Evolutionary conservation across 2,329 filamentous ascomycete species (phyloP), one percentile per base, ranked within the genome.

Genomic region (Ophiostoma tasmaniense): DNA sequence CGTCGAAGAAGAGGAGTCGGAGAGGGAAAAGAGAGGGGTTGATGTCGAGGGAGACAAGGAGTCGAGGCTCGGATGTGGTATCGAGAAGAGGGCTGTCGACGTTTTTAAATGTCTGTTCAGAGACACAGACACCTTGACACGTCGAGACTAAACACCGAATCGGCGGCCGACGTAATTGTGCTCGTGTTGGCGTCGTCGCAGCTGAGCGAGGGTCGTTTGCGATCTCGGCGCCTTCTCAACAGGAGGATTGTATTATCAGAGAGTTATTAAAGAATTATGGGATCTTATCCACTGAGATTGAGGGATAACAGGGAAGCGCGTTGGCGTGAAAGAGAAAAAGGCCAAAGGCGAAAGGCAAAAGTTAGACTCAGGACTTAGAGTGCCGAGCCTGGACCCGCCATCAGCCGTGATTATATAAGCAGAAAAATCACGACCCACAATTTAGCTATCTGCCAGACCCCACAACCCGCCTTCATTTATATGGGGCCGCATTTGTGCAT

Each of bases 251-350:
- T 28, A 59, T 59, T 59, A 59, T 59, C n/a, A 28, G 52, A 59
- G 52, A 59, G 14, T 59, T n/a, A 14, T 39, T 14, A 39, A 11
- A 39, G 45, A 22, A 50, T 20, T n/a, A 25, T 22, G 20, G n/a
- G 8, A 55, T 25, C 11, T 62, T 64, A 64, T 35, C 61, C 61
- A 64, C 28, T 64, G 61, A 8, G 33, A 25, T 64, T 64, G 61
- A 64, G 61, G 61, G 61, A 64, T 64, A 64, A 64, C 33, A n/a
- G n/a, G 30, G 61, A 64, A 64, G 61, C 61, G 17, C 42, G 14
- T 33, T n/a, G n/a, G 28, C 20, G 17, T 37, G 7, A 30, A 62
- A 62, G 28, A 35, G 59, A 33, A 62, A 30, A 62, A 35, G 59
- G 10, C 28, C 3, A 11, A 13, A 45, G 42, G 42, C 42, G 6